Percentiles rank a stretch among this genome's conserved stretches.
Conservation (phyloP, 306 rosid genomes). For the Abrus precatorius region DNA sequence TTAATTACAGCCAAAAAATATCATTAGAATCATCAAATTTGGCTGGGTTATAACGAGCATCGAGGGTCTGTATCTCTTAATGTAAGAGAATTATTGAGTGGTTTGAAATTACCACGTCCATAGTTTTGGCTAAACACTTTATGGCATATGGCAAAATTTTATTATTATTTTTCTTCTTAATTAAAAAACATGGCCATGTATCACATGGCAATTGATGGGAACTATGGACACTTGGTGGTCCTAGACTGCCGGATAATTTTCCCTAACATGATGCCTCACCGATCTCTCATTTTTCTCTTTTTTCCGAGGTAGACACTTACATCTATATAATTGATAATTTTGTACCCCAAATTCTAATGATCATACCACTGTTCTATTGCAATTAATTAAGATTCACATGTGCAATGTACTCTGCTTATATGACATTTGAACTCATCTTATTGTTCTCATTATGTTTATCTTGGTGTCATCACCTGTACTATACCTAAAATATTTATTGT, state of each 20-base stretch:
- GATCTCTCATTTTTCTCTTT: neutral
- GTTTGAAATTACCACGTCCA: too few species aligned
- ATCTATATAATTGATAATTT: neutral
- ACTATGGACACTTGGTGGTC: too few species aligned
- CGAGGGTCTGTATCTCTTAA: slow-evolving; percentile 18
- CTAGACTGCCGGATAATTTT: too few species aligned
- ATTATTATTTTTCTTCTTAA: too few species aligned
- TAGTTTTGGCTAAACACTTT: too few species aligned
- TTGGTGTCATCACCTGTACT: neutral
- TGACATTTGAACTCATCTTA: slow-evolving; percentile 28
- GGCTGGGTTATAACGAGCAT: neutral
- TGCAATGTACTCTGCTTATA: neutral
- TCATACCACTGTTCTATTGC: slow-evolving; percentile 7
- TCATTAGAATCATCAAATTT: slow-evolving; percentile 17
- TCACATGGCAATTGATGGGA: too few species aligned
- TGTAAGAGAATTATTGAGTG: neutral
- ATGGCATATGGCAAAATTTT: too few species aligned
- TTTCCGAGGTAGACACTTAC: neutral
- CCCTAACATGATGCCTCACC: slow-evolving; percentile 28
- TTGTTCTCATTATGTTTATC: slow-evolving; percentile 3
- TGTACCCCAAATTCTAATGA: neutral
- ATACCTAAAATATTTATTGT: slow-evolving; percentile 35
- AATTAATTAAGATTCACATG: neutral
- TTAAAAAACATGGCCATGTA: too few species aligned
- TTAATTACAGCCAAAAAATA: neutral